A percentile compares a stretch with the other conserved stretches of the same genome.
These are phyloP conservation scores for Phytophthora cryptogea DNA, from an alignment of 352 stramenopile species.

Conservation along the genomic window DNA sequence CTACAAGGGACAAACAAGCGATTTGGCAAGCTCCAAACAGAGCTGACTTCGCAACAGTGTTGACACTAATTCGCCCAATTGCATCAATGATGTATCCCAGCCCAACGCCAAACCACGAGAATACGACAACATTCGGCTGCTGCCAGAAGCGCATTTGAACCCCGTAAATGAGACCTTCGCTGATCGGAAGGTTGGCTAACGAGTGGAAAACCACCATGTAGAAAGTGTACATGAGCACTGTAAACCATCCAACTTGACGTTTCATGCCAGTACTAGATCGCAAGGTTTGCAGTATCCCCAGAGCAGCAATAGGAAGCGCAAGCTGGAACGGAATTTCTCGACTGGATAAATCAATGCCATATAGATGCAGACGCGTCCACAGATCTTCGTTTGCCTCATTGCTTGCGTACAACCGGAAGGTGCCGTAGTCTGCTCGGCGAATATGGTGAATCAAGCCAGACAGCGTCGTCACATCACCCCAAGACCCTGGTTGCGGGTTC, in stretches of 20 bases:
- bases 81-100: constrained; percentile 43
- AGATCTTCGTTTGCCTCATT: constrained; percentile 65
- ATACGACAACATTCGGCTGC: constrained; percentile 93
- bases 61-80: not conserved
- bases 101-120: constrained; percentile 79
- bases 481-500: constrained; percentile 88
- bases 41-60: not conserved
- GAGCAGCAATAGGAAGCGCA: constrained; percentile 37
- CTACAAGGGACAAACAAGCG: constrained; percentile 30
- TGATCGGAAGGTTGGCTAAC: constrained; percentile 93
- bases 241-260: constrained; percentile 18
- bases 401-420: constrained; percentile 92
- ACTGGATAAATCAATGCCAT: constrained; percentile 66
- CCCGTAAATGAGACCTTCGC: constrained; percentile 91
- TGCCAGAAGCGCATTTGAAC: constrained; percentile 96
- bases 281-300: constrained; percentile 40
- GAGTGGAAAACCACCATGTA: constrained; percentile 96
- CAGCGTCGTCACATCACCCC: constrained; percentile 90
- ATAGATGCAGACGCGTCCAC: constrained; percentile 68
- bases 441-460: constrained; percentile 92
- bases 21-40: not conserved
- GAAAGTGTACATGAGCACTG: constrained; percentile 68
- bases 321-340: constrained; percentile 57
- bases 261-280: constrained; percentile 15
- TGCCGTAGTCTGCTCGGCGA: constrained; percentile 92